Conservation (phyloP, 768 basidiomycete genomes). For the Suillus subalutaceus region DNA sequence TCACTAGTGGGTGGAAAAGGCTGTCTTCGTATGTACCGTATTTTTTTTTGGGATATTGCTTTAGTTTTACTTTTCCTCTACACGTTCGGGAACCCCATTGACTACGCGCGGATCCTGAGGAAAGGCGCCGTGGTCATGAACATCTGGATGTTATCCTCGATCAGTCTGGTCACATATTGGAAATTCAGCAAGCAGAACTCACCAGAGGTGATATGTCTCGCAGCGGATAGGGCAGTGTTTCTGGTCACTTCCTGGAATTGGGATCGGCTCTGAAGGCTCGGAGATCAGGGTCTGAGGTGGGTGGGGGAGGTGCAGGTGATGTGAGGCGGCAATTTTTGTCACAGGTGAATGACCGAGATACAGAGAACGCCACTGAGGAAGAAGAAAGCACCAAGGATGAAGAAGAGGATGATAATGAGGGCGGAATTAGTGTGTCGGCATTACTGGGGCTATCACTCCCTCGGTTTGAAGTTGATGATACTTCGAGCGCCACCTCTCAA, state of each 20-base stretch:
- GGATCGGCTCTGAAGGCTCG: no score
- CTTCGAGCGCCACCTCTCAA: background rate
- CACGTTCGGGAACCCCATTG: conserved; percentile 75
- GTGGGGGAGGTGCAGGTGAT: conserved; percentile 13
- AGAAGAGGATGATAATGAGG: conserved; percentile 23
- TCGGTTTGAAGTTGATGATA: conserved; percentile 17
- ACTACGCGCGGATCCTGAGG: conserved; percentile 71
- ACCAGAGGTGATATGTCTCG: conserved; percentile 49
- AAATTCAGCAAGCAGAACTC: conserved; percentile 79
- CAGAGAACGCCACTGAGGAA: conserved; percentile 11
- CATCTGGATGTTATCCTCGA: conserved; percentile 91
- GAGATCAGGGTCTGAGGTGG: conserved; percentile 29
- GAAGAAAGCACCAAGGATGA: conserved; percentile 11
- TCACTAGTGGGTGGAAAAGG: conserved; percentile 85
- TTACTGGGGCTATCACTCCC: conserved; percentile 23
- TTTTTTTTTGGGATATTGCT: background rate
- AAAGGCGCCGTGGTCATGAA: conserved; percentile 74
- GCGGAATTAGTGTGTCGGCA: conserved; percentile 29
- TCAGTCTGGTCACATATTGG: conserved; percentile 84
- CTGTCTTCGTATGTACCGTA: conserved; percentile 65
- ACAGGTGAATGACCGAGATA: conserved; percentile 3
- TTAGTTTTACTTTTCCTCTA: conserved; percentile 1
- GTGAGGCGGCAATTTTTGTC: background rate
- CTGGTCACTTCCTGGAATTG: conserved; percentile 27
- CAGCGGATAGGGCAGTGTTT: conserved; percentile 62